A percentile compares a stretch with the other conserved stretches of the same genome.
Evolutionary conservation across 768 basidiomycete genomes (phyloP).

Genomic region (Fomitopsis pulvina): DNA sequence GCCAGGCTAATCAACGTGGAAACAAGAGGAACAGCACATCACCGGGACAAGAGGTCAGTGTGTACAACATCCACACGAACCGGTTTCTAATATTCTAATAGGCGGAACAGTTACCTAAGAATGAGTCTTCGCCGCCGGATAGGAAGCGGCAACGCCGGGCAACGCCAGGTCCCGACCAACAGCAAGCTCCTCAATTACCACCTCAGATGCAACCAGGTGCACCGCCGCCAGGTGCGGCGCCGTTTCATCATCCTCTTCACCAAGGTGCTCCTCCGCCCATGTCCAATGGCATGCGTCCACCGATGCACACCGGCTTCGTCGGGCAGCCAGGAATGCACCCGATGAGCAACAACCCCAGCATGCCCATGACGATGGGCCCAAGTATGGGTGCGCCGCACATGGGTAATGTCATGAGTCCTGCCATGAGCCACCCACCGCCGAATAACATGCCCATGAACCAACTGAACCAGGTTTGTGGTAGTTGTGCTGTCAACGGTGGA

Average conservation of each 20-base stretch:
- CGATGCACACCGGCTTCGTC: slow-evolving; percentile 25
- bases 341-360: slow-evolving; percentile 21
- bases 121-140: slow-evolving; percentile 26
- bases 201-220: slow-evolving; percentile 33
- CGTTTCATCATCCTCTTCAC: slow-evolving; percentile 22
- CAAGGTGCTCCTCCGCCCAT: slow-evolving; percentile 26
- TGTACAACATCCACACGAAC: background rate
- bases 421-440: slow-evolving; percentile 26
- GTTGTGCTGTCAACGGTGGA: background rate
- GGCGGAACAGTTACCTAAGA: slow-evolving; percentile 22
- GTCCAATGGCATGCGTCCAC: slow-evolving; percentile 34
- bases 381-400: slow-evolving; percentile 27
- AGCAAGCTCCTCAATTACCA: slow-evolving; percentile 16
- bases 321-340: slow-evolving; percentile 22
- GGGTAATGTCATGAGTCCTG: slow-evolving; percentile 27
- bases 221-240: slow-evolving; percentile 29
- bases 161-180: slow-evolving; percentile 17
- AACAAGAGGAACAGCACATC: slow-evolving; percentile 30
- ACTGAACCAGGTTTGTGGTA: slow-evolving; percentile 20
- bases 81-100: slow-evolving; percentile 10
- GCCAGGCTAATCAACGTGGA: slow-evolving; percentile 21
- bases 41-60: slow-evolving; percentile 27
- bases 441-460: slow-evolving; percentile 33
- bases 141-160: slow-evolving; percentile 27
- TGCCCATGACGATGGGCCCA: slow-evolving; percentile 28